A percentile compares a stretch with the other conserved stretches of the same genome.
Conservation (phyloP, 208 protist species). For the Leishmania lainsoni region DNA sequence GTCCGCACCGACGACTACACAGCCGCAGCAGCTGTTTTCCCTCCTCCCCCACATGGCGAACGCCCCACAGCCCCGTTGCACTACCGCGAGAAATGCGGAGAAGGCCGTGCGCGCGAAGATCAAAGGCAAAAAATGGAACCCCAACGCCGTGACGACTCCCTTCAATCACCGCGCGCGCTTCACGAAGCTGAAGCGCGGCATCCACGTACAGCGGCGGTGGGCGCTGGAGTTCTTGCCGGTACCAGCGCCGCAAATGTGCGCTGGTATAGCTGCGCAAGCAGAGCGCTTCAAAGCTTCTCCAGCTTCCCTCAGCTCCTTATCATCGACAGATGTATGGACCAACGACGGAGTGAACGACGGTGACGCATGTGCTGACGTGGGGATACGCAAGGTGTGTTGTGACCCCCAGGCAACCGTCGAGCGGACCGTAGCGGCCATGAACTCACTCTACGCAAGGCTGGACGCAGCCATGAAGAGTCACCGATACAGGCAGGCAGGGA, state of each 20-base stretch:
- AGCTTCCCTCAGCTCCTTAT: neutral
- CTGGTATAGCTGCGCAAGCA: neutral
- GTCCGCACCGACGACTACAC: neutral
- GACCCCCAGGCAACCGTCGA: neutral
- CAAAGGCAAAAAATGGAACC: slow-evolving; percentile 39
- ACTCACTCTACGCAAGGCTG: slow-evolving; percentile 22
- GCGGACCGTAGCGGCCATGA: slow-evolving; percentile 22
- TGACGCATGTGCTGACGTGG: neutral
- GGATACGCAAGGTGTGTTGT: neutral
- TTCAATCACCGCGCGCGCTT: slow-evolving; percentile 49
- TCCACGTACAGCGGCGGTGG: slow-evolving; percentile 32
- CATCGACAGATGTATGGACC: neutral
- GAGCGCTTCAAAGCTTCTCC: neutral
- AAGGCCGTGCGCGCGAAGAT: neutral
- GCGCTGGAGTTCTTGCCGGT: slow-evolving; percentile 9
- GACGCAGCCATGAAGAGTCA: slow-evolving; percentile 33
- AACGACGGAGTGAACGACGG: neutral
- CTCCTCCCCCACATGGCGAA: neutral
- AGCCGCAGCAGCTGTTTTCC: neutral
- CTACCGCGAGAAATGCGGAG: neutral
- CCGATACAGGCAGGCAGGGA: slow-evolving; percentile 1
- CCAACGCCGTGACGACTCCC: slow-evolving; percentile 15
- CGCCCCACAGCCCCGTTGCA: neutral
- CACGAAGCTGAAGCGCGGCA: slow-evolving; percentile 46
- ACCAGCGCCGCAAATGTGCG: neutral